Conservation (phyloP, 2,329 filamentous ascomycete genomes). For the Knufia petricola region DNA sequence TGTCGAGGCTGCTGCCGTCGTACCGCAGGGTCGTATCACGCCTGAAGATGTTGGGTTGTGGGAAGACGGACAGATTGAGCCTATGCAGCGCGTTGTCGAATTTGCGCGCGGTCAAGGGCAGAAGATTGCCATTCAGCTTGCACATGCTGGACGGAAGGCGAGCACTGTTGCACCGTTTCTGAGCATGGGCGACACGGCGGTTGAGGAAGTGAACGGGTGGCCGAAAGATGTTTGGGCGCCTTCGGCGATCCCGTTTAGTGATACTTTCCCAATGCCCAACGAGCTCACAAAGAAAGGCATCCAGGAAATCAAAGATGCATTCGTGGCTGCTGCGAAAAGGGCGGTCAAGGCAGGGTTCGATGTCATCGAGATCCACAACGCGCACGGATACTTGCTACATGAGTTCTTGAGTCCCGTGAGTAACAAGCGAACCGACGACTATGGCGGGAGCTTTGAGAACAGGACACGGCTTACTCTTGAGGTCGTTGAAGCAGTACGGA, state of each 20-base stretch:
- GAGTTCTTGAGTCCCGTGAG: constrained; percentile 57
- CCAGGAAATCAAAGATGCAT: constrained; percentile 27
- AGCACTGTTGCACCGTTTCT: constrained; percentile 57
- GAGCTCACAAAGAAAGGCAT: constrained; percentile 64
- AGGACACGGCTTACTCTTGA: constrained; percentile 59
- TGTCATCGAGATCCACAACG: constrained; percentile 67
- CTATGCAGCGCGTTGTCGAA: constrained; percentile 24
- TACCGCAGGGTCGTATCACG: constrained; percentile 69
- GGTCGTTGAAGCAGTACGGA: constrained; percentile 52
- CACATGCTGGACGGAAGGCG: constrained; percentile 63
- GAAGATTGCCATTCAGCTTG: constrained; percentile 66
- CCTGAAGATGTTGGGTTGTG: constrained; percentile 72
- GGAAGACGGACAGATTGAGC: constrained; percentile 69
- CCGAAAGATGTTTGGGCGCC: constrained; percentile 47
- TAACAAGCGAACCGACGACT: constrained; percentile 55
- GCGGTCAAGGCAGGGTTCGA: constrained; percentile 64
- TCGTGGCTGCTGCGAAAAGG: constrained; percentile 39
- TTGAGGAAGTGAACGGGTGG: constrained; percentile 45
- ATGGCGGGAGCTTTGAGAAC: constrained; percentile 49
- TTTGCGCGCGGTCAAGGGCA: constrained; percentile 47
- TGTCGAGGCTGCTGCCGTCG: constrained; percentile 69
- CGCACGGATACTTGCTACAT: constrained; percentile 67
- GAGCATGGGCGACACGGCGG: constrained; percentile 44
- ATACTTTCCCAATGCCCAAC: constrained; percentile 52
- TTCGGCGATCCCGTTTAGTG: constrained; percentile 52